phyloP scores from a whole-genome alignment of 2,329 filamentous ascomycete species.

The Xylariaceae sp. region DNA sequence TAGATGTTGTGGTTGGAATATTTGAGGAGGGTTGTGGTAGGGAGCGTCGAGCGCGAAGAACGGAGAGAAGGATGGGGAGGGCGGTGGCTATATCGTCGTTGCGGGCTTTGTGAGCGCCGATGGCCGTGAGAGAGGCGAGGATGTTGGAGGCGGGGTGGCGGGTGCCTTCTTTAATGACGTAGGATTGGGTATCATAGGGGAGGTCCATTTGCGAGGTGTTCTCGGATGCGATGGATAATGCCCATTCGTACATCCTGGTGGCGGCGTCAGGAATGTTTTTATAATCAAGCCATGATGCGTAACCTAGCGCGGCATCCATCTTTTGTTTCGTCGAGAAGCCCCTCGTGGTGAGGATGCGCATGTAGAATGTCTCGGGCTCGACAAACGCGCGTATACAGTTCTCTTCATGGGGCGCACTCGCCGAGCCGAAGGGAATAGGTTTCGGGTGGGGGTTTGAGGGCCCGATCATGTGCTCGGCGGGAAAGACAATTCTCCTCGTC shows the following conservation, averaged over 20 bases:
- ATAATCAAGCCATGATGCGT: conserved; percentile 80
- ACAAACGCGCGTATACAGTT: conserved; percentile 69
- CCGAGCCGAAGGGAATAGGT: conserved; percentile 63
- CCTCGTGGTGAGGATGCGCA: conserved; percentile 73
- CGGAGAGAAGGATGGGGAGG: conserved; percentile 79
- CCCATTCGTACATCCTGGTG: conserved; percentile 69
- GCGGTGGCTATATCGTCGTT: conserved; percentile 63
- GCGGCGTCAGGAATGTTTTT: conserved; percentile 64
- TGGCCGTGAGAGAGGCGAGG: conserved; percentile 67
- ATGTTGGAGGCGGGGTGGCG: conserved; percentile 67
- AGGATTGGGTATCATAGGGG: conserved; percentile 59
- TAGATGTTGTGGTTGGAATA: conserved; percentile 4
- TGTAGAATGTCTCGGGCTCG: conserved; percentile 72
- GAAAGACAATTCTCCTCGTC: conserved; percentile 62
- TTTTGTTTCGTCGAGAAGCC: conserved; percentile 78
- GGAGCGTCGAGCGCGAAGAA: conserved; percentile 72
- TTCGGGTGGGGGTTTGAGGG: conserved; percentile 79
- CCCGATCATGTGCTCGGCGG: conserved; percentile 69
- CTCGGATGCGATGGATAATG: conserved; percentile 67
- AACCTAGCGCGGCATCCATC: conserved; percentile 76
- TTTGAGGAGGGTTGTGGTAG: conserved; percentile 33
- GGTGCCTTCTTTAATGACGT: conserved; percentile 58
- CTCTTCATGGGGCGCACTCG: conserved; percentile 65
- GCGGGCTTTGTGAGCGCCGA: conserved; percentile 74
- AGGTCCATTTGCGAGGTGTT: conserved; percentile 31